Conservation (phyloP, 495 filamentous ascomycete genomes). For the Penicillium manginii region DNA sequence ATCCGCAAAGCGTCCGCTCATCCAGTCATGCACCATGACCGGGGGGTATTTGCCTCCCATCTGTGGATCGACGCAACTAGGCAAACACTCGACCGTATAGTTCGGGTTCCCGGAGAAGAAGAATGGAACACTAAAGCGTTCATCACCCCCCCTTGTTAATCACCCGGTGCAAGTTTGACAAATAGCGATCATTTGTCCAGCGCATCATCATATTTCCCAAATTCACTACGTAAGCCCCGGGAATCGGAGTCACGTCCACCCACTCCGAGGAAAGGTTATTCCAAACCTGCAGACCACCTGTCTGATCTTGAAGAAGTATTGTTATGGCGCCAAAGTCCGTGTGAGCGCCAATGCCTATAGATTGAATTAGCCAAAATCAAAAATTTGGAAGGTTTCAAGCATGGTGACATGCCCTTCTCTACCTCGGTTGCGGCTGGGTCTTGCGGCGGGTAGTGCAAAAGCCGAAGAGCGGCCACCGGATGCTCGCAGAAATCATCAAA, state of each 20-base stretch:
- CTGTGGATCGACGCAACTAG: conserved; percentile 18
- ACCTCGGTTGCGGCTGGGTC: conserved; percentile 27
- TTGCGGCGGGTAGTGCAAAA: conserved; percentile 55
- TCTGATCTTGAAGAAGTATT: conserved; percentile 45
- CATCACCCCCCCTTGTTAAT: conserved; percentile 30
- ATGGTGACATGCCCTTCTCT: conserved; percentile 18
- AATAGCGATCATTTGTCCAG: conserved; percentile 33
- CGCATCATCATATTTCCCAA: conserved; percentile 49
- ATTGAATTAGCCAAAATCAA: not conserved
- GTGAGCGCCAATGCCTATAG: conserved; percentile 50
- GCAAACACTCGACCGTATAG: conserved; percentile 25
- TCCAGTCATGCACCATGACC: conserved; percentile 30
- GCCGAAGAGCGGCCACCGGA: conserved; percentile 38
- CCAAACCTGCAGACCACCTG: conserved; percentile 48
- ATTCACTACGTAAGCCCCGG: conserved; percentile 51
- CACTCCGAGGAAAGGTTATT: conserved; percentile 33
- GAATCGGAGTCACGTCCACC: conserved; percentile 37
- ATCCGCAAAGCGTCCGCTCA: conserved; percentile 29
- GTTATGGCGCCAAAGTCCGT: conserved; percentile 56
- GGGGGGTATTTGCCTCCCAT: conserved; percentile 28
- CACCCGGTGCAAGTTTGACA: conserved; percentile 36
- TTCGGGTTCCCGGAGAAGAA: conserved; percentile 36
- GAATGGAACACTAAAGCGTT: conserved; percentile 33
- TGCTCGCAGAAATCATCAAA: conserved; percentile 44
- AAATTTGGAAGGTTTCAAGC: not conserved